phyloP scores from a whole-genome alignment of 192 early-diverging fungal genomes.

The Linnemannia zychae region DNA sequence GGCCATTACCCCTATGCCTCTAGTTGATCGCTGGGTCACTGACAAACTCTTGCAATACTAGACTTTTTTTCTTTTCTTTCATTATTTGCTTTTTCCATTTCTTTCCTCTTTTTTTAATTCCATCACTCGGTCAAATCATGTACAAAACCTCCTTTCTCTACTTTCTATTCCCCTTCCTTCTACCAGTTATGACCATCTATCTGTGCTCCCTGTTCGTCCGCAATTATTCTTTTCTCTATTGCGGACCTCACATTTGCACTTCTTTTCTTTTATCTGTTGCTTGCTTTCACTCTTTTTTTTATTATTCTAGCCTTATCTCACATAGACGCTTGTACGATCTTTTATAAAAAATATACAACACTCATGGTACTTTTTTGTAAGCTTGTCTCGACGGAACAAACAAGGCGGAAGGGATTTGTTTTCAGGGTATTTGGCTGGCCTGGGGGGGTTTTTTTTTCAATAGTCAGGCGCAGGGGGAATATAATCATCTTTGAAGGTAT shows the following conservation, averaged over 20 bases:
- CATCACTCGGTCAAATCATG: background rate
- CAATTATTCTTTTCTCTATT: background rate
- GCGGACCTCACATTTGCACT: too few relatives aligned
- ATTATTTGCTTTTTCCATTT: background rate
- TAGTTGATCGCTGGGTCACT: background rate
- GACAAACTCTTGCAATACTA: background rate
- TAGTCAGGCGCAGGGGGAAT: too few relatives aligned
- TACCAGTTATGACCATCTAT: background rate
- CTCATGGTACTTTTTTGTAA: too few relatives aligned
- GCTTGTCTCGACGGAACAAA: too few relatives aligned
- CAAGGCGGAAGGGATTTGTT: too few relatives aligned
- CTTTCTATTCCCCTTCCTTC: background rate
- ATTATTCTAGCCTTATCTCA: background rate
- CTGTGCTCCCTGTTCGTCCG: background rate
- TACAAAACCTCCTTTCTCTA: background rate
- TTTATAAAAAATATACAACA: background rate
- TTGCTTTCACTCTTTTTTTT: background rate
- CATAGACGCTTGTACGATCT: constrained; percentile 5
- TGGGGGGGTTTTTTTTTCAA: too few relatives aligned
- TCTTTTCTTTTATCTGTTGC: background rate
- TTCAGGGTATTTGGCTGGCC: too few relatives aligned
- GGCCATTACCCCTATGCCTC: constrained; percentile 50
- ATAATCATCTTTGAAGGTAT: too few relatives aligned
- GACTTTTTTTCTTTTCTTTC: background rate
- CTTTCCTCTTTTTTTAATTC: background rate